Base-by-base conservation (phyloP, 2,329 filamentous ascomycete genomes). In the Penicillium capsulatum region DNA sequence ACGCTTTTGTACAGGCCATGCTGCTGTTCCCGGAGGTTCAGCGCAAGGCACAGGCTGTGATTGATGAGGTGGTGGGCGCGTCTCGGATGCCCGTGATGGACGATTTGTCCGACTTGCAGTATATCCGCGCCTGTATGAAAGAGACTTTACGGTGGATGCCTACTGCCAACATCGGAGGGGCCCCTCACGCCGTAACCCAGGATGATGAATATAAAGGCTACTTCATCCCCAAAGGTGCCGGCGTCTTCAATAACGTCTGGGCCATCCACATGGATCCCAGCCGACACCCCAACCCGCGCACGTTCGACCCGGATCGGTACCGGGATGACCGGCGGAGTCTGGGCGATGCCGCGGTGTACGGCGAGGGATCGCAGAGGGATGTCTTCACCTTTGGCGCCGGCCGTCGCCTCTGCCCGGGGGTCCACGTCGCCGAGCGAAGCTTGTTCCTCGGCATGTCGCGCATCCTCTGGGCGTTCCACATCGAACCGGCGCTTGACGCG, bases 381-480 rank as follows among this genome's bases (percentile, higher is more conserved):
- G 69, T 73, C 7, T 79, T 75, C 54, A 69, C 66, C 0, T 81
- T 77, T 38, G 77, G 77, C 13, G 6, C 34, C n/a, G 34, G 34
- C 19, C 34, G 34, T 4, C 34, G 34, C 11, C 28, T 37, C n/a
- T 37, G 34, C 16, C 26, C 34, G 5, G 34, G 34, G 5, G 31
- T 37, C 7, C 26, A 37, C 20, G 7, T 37, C 8, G 34, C 26
- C 10, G 34, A 37, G 14, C 16, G 27, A 8, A 22, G 11, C 9
- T 17, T 31, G 14, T 37, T 30, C 9, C 27, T 30, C 6, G 17
- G 16, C 9, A 31, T 37, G 7, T 13, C 34, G 7, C 13, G 14
- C 7, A 19, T 37, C 4, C 17, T 31, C 10, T 37, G 34, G 34
- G 17, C 16, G 9, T 37, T 37, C 17, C 15, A 13, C 16, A 37